Evolutionary conservation across 768 basidiomycete genomes (phyloP), one percentile per base, ranked within the genome.

Genomic region (Tubosaeta sp.): DNA sequence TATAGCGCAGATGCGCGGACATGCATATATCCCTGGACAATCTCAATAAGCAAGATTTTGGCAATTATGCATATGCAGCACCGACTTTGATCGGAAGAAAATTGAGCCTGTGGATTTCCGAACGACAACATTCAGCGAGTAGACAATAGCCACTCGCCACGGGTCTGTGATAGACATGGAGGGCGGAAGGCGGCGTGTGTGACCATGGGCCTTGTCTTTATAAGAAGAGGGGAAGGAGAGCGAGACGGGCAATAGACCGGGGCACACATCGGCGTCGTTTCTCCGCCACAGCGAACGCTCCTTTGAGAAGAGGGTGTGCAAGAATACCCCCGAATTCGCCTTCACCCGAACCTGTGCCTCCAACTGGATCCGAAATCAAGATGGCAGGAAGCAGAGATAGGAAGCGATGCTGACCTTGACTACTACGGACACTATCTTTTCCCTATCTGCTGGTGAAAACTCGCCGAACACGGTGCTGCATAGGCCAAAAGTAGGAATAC

Each of bases 401-500:
- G 19, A 37, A 7, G 12, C 6, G 13, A 38, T 39, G 52, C 64
- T 22, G 46, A 71, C 68, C 67, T 60, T 69, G 5, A 55, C 58
- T n/a, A 37, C 37, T 2, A 69, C 62, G 39, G 67, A 67, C 12
- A 62, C 22, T 9, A 69, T 54, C 49, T 52, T 65, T 34, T 57
- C 57, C 43, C 67, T 65, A 5, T 68, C 41, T 3, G 46, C 44
- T 14, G 66, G 58, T 44, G 62, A 50, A 22, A 71, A 67, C 51
- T 69, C 68, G 14, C 68, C 68, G 17, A 47, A 32, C 3, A 71
- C 58, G 17, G 58, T 59, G 48, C 68, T 62, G 35, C 67, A 67
- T 3, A 64, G 46, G 26, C 69, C 68, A 52, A 67, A 69, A 1
- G 62, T 60, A 32, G 68, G 68, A 35, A 66, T 41, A 5, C 61